Conservation (phyloP, 83 land plant genomes). For the Larix sibirica region DNA sequence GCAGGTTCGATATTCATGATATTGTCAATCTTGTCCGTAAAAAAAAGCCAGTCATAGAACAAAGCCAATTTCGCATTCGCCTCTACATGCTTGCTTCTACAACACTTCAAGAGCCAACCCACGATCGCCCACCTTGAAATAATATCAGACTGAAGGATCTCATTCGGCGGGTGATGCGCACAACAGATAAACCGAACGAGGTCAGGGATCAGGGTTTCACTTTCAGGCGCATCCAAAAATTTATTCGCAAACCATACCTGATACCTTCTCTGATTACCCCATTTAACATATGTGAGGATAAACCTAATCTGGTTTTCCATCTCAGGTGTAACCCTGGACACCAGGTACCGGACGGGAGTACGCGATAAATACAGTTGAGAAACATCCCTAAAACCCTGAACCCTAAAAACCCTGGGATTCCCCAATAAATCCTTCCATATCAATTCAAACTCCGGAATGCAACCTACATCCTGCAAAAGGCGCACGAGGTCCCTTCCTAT, state of each 20-base stretch:
- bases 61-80: constrained; percentile 86
- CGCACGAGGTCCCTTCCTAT: constrained; percentile 92
- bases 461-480: constrained; percentile 69
- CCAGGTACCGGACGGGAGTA: constrained; percentile 68
- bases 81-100: constrained; percentile 67
- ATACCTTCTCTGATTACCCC: constrained; percentile 83
- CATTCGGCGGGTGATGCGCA: constrained; percentile 87
- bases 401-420: constrained; percentile 69
- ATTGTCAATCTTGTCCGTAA: constrained; percentile 69
- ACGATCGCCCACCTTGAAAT: constrained; percentile 94
- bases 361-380: constrained; percentile 61
- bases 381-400: constrained; percentile 69
- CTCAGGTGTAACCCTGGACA: constrained; percentile 79
- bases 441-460: constrained; percentile 72
- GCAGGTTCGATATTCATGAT: constrained; percentile 98
- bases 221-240: constrained; percentile 63
- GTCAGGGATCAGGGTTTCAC: constrained; percentile 72
- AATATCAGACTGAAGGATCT: constrained; percentile 78
- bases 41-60: constrained; percentile 97
- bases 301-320: constrained; percentile 91
- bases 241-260: constrained; percentile 91
- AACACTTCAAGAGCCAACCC: constrained; percentile 91
- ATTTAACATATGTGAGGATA: constrained; percentile 81
- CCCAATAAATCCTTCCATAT: constrained; percentile 81
- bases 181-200: constrained; percentile 93